A percentile compares a stretch with the other conserved stretches of the same genome.
These are phyloP conservation scores for Aegilops sharonensis DNA, from an alignment of 176 grass and related monocot genomes.

Conservation along the genomic window DNA sequence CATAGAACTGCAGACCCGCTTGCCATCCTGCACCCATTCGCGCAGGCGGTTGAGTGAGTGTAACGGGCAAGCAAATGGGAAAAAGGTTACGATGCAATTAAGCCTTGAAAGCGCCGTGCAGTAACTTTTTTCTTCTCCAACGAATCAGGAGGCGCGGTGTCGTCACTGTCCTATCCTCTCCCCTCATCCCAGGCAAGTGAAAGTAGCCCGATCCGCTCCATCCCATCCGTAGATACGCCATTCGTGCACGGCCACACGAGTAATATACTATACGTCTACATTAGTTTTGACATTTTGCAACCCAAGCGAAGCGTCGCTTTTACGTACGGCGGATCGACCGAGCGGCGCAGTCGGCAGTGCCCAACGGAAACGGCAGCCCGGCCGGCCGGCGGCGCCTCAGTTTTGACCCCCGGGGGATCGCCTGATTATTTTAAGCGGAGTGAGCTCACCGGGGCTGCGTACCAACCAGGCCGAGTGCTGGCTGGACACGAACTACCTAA, in stretches of 20 bases:
- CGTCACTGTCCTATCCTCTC: neutral
- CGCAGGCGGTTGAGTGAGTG: constrained; percentile 9
- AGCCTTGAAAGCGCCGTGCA: neutral
- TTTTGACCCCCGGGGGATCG: constrained; percentile 11
- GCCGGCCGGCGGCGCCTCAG: constrained; percentile 8
- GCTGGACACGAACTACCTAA: constrained; percentile 31
- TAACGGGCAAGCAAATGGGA: neutral
- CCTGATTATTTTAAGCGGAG: neutral
- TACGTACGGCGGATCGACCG: neutral
- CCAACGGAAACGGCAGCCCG: constrained; percentile 10
- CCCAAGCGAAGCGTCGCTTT: neutral
- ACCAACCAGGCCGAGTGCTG: constrained; percentile 14
- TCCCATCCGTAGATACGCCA: neutral
- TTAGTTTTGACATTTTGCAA: neutral
- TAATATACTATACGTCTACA: too few relatives aligned
- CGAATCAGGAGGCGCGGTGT: neutral
- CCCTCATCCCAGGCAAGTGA: neutral
- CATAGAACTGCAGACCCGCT: too few relatives aligned
- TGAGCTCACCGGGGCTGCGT: constrained; percentile 18
- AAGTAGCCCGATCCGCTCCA: neutral
- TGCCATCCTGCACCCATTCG: neutral
- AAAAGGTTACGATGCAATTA: neutral
- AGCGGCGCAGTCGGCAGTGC: neutral
- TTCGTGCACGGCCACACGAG: neutral
- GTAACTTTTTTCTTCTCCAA: neutral